Percentiles rank a stretch among this genome's conserved stretches.
phyloP scores from a whole-genome alignment of 2,329 filamentous ascomycete species.

The Penicillium sp. region DNA sequence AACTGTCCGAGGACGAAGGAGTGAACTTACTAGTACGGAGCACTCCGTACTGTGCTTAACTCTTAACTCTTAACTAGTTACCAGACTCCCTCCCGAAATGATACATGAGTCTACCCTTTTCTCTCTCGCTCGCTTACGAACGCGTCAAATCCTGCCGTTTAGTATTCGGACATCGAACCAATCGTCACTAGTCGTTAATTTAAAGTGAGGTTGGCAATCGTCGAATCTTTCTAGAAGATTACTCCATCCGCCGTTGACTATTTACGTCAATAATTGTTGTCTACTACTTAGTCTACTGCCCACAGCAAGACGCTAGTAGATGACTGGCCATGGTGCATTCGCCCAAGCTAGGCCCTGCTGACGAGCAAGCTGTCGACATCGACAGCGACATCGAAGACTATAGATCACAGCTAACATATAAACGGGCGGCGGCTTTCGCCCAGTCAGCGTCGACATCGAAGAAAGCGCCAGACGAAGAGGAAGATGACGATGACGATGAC shows the following conservation, averaged over 20 bases:
- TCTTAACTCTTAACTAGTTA: too few species aligned
- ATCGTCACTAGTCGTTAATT: background rate
- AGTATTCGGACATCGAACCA: background rate
- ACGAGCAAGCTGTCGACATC: background rate
- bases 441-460: background rate
- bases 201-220: too few species aligned
- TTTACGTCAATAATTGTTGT: too few species aligned
- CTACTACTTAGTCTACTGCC: too few species aligned
- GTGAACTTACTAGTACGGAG: background rate
- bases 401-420: background rate
- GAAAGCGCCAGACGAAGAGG: background rate
- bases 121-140: background rate
- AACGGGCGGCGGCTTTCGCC: background rate
- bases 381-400: background rate
- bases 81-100: too few species aligned
- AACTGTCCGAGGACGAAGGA: background rate
- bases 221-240: too few species aligned
- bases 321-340: constrained; percentile 6
- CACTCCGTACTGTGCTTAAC: too few species aligned
- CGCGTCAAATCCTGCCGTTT: background rate
- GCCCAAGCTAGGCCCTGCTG: background rate
- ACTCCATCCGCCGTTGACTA: too few species aligned
- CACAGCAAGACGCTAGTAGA: background rate
- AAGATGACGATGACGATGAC: constrained; percentile 24
- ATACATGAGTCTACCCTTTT: background rate